A percentile compares a stretch with the other conserved stretches of the same genome.
Evolutionary conservation across 169 alveolate species (phyloP).

Genomic region (Perkinsus olseni): DNA sequence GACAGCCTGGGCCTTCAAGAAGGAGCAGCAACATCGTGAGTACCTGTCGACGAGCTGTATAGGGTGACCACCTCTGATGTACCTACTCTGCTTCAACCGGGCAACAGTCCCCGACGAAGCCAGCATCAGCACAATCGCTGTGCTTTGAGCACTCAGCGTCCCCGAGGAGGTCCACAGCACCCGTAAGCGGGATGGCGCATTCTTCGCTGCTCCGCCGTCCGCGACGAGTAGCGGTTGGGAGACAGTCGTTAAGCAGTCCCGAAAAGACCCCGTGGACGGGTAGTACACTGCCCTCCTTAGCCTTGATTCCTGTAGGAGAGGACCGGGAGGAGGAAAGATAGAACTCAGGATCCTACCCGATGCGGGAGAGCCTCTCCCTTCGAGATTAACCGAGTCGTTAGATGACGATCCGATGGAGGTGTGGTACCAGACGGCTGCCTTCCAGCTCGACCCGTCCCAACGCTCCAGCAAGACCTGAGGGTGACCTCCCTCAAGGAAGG

Average conservation of each 20-base stretch:
- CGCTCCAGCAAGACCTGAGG: not conserved
- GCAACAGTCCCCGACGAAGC: not conserved
- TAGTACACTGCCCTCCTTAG: too few species aligned
- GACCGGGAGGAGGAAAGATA: not conserved
- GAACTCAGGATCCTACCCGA: not conserved
- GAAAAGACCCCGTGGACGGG: not conserved
- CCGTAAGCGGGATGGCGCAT: not conserved
- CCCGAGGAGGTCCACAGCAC: not conserved
- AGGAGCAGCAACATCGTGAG: conserved; percentile 7
- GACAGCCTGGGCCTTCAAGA: not conserved
- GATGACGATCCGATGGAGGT: not conserved
- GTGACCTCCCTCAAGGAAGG: too few species aligned
- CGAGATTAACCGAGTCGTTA: not conserved
- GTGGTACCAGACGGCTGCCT: not conserved
- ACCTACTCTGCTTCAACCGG: not conserved
- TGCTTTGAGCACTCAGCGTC: conserved; percentile 3
- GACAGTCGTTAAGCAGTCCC: not conserved
- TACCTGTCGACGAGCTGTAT: not conserved
- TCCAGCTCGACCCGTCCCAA: not conserved
- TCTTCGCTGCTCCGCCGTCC: not conserved
- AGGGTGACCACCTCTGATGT: not conserved
- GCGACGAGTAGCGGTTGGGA: not conserved
- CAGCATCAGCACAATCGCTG: not conserved
- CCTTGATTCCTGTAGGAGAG: too few species aligned
- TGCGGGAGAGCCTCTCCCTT: not conserved